phyloP scores from a whole-genome alignment of 2,329 filamentous ascomycete genomes.

The Parastagonospora avenae region DNA sequence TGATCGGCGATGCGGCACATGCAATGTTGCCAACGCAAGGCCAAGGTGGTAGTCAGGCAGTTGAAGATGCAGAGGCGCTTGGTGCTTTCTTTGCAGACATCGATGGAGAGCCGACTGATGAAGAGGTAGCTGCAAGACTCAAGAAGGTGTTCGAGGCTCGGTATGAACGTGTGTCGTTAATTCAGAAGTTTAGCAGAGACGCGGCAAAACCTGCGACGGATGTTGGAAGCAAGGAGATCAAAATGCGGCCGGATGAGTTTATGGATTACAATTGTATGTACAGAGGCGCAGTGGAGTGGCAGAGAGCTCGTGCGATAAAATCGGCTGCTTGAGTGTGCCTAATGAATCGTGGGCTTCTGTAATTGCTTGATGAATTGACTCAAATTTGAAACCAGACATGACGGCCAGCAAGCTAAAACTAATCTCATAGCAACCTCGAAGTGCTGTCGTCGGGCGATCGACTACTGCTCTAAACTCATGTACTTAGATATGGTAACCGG shows the following conservation, averaged over 20 bases:
- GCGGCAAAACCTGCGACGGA: constrained; percentile 48
- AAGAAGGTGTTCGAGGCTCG: constrained; percentile 13
- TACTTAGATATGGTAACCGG: too few relatives aligned
- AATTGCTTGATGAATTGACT: too few relatives aligned
- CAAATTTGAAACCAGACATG: too few relatives aligned
- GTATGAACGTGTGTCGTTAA: constrained; percentile 48
- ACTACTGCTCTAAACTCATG: too few relatives aligned
- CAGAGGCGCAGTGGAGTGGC: constrained; percentile 44
- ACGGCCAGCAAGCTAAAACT: too few relatives aligned
- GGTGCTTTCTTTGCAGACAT: constrained; percentile 22
- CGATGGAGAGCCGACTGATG: constrained; percentile 6
- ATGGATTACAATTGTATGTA: constrained; percentile 51
- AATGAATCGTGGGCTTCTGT: too few relatives aligned
- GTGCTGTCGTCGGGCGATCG: too few relatives aligned
- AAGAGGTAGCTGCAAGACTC: constrained; percentile 22
- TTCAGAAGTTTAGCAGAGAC: constrained; percentile 53
- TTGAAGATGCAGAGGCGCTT: constrained; percentile 61
- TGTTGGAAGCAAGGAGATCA: constrained; percentile 36
- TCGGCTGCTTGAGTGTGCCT: background rate
- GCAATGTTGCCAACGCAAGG: constrained; percentile 60
- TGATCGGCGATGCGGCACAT: constrained; percentile 64
- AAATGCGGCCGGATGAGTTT: constrained; percentile 49
- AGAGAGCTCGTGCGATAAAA: background rate
- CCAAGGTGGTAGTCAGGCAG: constrained; percentile 61
- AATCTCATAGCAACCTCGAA: too few relatives aligned